A percentile compares a stretch with the other conserved stretches of the same genome.
phyloP scores from a whole-genome alignment of 805 yeast species.

The Yarrowia yakushimensis region DNA sequence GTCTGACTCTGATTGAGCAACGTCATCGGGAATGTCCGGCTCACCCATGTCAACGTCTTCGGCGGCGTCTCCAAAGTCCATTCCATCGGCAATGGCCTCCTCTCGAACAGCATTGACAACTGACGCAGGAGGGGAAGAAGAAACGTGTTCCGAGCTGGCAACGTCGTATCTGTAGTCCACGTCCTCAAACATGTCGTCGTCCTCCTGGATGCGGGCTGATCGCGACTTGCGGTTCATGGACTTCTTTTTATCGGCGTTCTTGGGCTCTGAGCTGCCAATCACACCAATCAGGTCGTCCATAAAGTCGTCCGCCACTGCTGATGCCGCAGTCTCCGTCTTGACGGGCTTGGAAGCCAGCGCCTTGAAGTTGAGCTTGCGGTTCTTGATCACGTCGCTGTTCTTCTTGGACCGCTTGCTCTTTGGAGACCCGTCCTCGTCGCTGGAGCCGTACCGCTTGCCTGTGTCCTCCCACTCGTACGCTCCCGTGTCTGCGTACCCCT shows the following conservation, averaged over 20 bases:
- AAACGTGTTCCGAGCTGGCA: conserved; percentile 34
- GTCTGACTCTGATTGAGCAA: conserved; percentile 23
- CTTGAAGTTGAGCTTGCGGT: conserved; percentile 34
- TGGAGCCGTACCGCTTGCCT: conserved; percentile 40
- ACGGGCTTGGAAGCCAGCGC: conserved; percentile 34
- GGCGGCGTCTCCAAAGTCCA: not conserved
- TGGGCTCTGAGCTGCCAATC: not conserved
- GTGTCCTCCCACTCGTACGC: conserved; percentile 79
- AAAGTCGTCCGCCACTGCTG: conserved; percentile 46
- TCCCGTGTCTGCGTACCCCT: conserved; percentile 92
- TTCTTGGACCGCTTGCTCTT: conserved; percentile 34
- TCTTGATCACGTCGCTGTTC: conserved; percentile 27
- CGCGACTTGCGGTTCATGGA: conserved; percentile 11
- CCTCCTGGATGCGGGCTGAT: not conserved
- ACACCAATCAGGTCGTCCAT: conserved; percentile 68
- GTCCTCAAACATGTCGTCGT: conserved; percentile 34
- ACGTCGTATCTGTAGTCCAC: conserved; percentile 65
- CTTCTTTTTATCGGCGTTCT: not conserved
- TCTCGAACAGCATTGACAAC: not conserved
- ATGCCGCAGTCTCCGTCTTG: conserved; percentile 26
- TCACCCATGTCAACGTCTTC: not conserved
- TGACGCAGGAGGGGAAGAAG: conserved; percentile 6
- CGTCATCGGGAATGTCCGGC: not conserved
- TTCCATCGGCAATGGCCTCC: conserved; percentile 26
- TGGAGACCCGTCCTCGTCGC: conserved; percentile 36